Evolutionary conservation across 352 stramenopile species (phyloP).

Genomic region (Phytophthora nicotianae): DNA sequence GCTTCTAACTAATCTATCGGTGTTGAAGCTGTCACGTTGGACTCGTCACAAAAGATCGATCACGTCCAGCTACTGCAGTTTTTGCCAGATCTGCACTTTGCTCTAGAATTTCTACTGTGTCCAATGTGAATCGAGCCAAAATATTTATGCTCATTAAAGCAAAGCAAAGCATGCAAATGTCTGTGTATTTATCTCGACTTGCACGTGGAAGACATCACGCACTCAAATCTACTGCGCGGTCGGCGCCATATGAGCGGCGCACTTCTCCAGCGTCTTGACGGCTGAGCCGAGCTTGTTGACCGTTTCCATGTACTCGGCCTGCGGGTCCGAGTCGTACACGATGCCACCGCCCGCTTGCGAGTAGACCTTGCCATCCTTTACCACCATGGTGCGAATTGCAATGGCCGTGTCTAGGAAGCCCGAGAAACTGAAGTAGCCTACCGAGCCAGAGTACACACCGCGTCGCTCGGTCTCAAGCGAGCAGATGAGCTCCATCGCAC

Average conservation of each 20-base stretch:
- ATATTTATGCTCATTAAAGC: no score
- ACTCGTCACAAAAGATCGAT: neutral
- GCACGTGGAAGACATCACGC: constrained; percentile 8
- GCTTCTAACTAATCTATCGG: no score
- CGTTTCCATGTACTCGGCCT: constrained; percentile 89
- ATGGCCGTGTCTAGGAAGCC: constrained; percentile 90
- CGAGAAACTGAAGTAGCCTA: constrained; percentile 90
- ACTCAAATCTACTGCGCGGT: constrained; percentile 29
- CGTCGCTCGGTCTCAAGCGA: constrained; percentile 81
- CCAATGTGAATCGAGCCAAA: no score
- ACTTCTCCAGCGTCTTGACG: constrained; percentile 88
- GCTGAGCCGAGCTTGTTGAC: constrained; percentile 89
- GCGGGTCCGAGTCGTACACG: constrained; percentile 89
- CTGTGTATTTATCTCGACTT: constrained; percentile 24
- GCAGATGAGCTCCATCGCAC: constrained; percentile 91
- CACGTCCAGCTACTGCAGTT: no score
- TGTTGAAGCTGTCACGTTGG: no score
- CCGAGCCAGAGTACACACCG: constrained; percentile 85
- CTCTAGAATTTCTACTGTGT: neutral
- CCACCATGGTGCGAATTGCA: constrained; percentile 88
- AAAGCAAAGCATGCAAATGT: constrained; percentile 7
- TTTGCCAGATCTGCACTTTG: neutral
- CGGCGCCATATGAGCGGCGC: constrained; percentile 48
- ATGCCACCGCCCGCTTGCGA: constrained; percentile 87
- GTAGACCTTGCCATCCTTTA: constrained; percentile 83